These are phyloP conservation scores for Pyrenophora tritici-repentis DNA, from an alignment of 2,329 filamentous ascomycete species.

Conservation along the genomic window DNA sequence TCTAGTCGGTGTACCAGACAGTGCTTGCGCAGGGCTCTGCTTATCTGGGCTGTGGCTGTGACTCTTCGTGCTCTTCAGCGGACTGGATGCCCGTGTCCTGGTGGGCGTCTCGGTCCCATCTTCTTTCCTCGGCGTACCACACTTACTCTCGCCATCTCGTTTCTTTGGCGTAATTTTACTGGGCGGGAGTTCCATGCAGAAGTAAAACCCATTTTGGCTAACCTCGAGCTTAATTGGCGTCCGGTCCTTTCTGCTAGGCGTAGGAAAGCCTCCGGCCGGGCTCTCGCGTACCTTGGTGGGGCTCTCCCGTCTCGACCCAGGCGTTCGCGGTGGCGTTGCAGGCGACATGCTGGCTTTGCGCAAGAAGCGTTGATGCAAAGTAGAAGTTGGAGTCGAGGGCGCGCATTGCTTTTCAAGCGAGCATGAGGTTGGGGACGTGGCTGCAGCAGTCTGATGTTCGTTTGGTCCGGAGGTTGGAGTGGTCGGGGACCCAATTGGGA, in stretches of 20 bases:
- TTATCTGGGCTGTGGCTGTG: background rate
- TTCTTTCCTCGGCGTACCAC: slow-evolving; percentile 13
- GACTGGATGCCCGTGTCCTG: slow-evolving; percentile 3
- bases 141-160: slow-evolving; percentile 4
- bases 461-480: slow-evolving; percentile 7
- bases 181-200: slow-evolving; percentile 24
- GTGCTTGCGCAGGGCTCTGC: slow-evolving; percentile 6
- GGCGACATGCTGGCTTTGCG: slow-evolving; percentile 23
- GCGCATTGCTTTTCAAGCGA: slow-evolving; percentile 5
- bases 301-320: slow-evolving; percentile 8
- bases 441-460: slow-evolving; percentile 11
- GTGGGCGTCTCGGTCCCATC: background rate
- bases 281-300: slow-evolving; percentile 2
- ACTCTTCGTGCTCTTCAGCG: slow-evolving; percentile 2
- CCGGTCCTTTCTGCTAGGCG: background rate
- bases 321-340: slow-evolving; percentile 22
- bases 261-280: slow-evolving; percentile 4
- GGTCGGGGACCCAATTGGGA: slow-evolving; percentile 3
- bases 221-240: slow-evolving; percentile 20
- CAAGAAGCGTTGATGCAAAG: slow-evolving; percentile 22
- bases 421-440: slow-evolving; percentile 7
- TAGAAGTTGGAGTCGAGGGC: slow-evolving; percentile 3
- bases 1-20: slow-evolving; percentile 14
- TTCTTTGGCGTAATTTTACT: slow-evolving; percentile 21
- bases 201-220: slow-evolving; percentile 27